phyloP scores from a whole-genome alignment of 1,284 basidiomycete species.

The Sporisorium sorghi region DNA sequence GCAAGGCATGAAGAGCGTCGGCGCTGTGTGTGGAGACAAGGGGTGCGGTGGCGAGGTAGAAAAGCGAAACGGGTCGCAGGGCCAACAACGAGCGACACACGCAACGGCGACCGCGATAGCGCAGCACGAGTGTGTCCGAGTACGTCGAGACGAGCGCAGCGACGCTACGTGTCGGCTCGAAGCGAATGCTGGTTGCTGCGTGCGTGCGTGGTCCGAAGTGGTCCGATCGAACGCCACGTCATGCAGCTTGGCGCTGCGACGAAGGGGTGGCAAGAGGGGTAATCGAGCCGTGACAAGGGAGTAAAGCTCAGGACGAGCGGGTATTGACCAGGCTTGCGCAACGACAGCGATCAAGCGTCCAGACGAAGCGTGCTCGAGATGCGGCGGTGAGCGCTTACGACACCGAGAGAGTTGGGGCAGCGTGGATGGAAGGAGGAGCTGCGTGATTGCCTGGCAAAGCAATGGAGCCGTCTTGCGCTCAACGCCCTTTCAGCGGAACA shows the following conservation, averaged over 20 bases:
- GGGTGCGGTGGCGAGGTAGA: neutral
- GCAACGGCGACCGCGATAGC: neutral
- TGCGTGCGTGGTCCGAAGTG: neutral
- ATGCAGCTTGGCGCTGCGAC: neutral
- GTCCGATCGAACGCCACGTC: neutral
- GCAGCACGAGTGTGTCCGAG: neutral
- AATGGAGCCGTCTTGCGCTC: too few relatives aligned
- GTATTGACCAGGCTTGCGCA: neutral
- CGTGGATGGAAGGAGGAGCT: neutral
- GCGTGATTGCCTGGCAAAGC: too few relatives aligned
- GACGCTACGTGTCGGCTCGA: neutral
- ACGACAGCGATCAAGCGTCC: neutral
- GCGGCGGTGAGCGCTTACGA: neutral
- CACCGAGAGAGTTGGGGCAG: neutral
- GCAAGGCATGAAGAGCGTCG: constrained; percentile 39
- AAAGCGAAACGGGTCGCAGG: neutral
- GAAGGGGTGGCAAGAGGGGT: neutral
- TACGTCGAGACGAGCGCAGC: neutral
- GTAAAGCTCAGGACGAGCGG: too few relatives aligned
- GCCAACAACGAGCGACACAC: constrained; percentile 6
- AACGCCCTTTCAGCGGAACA: constrained; percentile 4
- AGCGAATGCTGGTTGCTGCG: neutral
- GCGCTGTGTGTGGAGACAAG: constrained; percentile 1
- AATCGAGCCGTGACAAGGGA: neutral
- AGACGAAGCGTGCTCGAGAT: neutral